Evolutionary conservation across 345 rosid species (phyloP).

Genomic region (Citrus trifoliata): DNA sequence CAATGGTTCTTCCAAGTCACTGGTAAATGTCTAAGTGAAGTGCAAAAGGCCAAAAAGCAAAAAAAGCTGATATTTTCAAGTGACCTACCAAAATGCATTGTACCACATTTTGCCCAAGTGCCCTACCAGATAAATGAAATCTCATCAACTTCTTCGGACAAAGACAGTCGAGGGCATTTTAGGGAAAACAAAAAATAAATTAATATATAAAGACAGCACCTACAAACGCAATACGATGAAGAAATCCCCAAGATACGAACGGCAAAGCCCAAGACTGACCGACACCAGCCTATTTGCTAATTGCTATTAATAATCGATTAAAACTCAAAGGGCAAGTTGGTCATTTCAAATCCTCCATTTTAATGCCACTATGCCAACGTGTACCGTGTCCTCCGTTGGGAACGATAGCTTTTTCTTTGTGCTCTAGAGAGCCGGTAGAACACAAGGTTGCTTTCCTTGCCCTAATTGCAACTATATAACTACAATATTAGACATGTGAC

Average conservation of each 20-base stretch:
- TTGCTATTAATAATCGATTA: not conserved
- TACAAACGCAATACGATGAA: not conserved
- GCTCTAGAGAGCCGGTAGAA: not conserved
- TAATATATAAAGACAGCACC: not conserved
- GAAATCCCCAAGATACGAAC: not conserved
- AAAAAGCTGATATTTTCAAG: not conserved
- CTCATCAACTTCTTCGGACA: not conserved
- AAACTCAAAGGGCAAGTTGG: constrained; percentile 7
- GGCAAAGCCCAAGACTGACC: constrained; percentile 1
- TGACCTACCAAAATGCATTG: constrained; percentile 2
- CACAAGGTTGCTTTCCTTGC: not conserved
- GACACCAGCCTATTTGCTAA: constrained; percentile 6
- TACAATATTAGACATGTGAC: not conserved
- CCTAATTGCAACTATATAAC: not conserved
- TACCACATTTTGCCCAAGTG: not conserved
- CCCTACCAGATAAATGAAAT: not conserved
- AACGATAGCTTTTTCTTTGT: not conserved
- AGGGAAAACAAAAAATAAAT: not conserved
- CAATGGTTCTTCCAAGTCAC: not conserved
- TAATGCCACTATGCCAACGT: not conserved
- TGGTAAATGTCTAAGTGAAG: not conserved
- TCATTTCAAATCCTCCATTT: not conserved
- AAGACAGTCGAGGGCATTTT: not conserved
- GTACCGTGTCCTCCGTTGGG: not conserved
- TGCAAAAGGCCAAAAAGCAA: not conserved